Evolutionary conservation across 495 filamentous ascomycete species (phyloP).

Genomic region (Trichoderma reesei): DNA sequence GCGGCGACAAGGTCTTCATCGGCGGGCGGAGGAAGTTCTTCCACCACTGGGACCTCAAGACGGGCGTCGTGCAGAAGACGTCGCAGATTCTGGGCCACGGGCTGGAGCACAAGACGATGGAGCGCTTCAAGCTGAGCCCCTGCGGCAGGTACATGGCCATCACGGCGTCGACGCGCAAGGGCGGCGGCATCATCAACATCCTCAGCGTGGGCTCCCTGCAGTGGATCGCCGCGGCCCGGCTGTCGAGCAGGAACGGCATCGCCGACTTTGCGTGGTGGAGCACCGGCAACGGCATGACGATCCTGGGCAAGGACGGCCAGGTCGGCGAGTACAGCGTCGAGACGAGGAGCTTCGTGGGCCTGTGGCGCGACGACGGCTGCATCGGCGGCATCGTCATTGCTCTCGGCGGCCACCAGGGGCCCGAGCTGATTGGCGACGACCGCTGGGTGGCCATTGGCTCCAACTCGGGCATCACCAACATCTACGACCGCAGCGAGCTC

Average conservation of each 20-base stretch:
- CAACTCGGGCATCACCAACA: slow-evolving; percentile 75
- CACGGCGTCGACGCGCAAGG: slow-evolving; percentile 65
- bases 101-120: slow-evolving; percentile 81
- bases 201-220: slow-evolving; percentile 72
- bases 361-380: slow-evolving; percentile 87
- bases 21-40: slow-evolving; percentile 83
- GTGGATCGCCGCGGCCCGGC: slow-evolving; percentile 75
- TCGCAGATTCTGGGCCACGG: slow-evolving; percentile 69
- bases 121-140: slow-evolving; percentile 74
- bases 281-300: slow-evolving; percentile 62
- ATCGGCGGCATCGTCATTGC: slow-evolving; percentile 74
- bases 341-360: slow-evolving; percentile 53
- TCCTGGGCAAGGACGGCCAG: slow-evolving; percentile 77
- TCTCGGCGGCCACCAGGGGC: slow-evolving; percentile 54
- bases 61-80: slow-evolving; percentile 71
- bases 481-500: slow-evolving; percentile 71
- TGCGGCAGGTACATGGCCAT: slow-evolving; percentile 78
- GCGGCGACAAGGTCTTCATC: slow-evolving; percentile 63
- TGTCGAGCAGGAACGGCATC: slow-evolving; percentile 74
- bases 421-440: slow-evolving; percentile 61
- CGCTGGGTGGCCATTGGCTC: slow-evolving; percentile 83
- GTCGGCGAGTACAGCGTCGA: slow-evolving; percentile 80
- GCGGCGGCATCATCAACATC: slow-evolving; percentile 80
- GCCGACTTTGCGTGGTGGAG: slow-evolving; percentile 89
- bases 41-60: slow-evolving; percentile 82